phyloP scores from a whole-genome alignment of 2,329 filamentous ascomycete genomes.

The Hansfordia pulvinata region DNA sequence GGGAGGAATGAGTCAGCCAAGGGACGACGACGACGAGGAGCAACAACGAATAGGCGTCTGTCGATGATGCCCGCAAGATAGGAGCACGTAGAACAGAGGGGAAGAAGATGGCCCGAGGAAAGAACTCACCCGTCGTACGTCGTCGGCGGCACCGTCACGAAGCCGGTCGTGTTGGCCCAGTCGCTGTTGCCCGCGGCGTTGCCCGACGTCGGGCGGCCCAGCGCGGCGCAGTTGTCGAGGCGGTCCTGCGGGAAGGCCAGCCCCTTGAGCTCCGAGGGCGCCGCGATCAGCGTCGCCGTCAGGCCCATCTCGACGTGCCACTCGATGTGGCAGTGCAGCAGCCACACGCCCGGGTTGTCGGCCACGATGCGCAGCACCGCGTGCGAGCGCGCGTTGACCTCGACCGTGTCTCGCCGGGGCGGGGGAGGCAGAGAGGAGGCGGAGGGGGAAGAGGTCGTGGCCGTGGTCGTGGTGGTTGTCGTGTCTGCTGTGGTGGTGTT shows the following conservation, averaged over 20 bases:
- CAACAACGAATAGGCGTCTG: too few species aligned
- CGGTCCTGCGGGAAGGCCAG: conserved; percentile 47
- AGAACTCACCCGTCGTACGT: conserved; percentile 12
- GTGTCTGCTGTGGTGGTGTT: neutral
- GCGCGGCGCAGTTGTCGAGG: conserved; percentile 40
- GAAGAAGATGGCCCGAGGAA: too few species aligned
- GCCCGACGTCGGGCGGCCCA: conserved; percentile 37
- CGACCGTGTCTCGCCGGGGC: conserved; percentile 55
- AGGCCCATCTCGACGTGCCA: conserved; percentile 63
- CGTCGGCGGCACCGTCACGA: conserved; percentile 15
- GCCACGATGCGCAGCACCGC: conserved; percentile 55
- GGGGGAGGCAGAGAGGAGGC: conserved; percentile 41
- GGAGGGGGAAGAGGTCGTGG: too few species aligned
- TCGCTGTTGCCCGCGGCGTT: conserved; percentile 64
- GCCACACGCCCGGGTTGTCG: conserved; percentile 56
- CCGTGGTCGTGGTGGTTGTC: neutral
- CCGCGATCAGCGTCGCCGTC: conserved; percentile 49
- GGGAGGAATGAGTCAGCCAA: too few species aligned
- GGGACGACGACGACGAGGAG: too few species aligned
- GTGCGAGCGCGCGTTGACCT: conserved; percentile 51
- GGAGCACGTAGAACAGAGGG: too few species aligned
- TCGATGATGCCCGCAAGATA: too few species aligned
- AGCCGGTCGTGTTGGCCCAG: conserved; percentile 13
- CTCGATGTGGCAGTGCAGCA: conserved; percentile 73
- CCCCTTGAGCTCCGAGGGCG: conserved; percentile 47